These are phyloP conservation scores for Strigomonas culicis DNA, from an alignment of 208 protist species.

Conservation along the genomic window DNA sequence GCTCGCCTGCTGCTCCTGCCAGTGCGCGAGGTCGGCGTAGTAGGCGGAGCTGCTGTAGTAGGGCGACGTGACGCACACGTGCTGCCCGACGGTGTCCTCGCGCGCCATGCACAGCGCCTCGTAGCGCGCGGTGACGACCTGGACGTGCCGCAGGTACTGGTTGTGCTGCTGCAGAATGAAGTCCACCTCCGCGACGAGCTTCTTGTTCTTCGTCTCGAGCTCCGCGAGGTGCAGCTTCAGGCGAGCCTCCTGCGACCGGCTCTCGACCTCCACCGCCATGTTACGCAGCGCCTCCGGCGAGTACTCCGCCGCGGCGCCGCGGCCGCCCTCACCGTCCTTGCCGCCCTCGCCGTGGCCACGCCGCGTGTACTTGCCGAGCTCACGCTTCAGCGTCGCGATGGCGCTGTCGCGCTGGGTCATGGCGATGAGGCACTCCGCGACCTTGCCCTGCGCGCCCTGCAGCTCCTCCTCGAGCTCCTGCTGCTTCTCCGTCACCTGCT, in stretches of 20 bases:
- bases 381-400: conserved; percentile 61
- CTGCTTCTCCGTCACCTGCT: conserved; percentile 38
- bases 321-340: neutral
- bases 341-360: neutral
- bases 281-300: conserved; percentile 37
- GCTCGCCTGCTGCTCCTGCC: conserved; percentile 5
- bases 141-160: conserved; percentile 67
- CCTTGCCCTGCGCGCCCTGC: conserved; percentile 53
- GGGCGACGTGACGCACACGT: conserved; percentile 47
- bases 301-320: neutral
- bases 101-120: conserved; percentile 40
- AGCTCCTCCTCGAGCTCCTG: conserved; percentile 74
- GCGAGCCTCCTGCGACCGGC: conserved; percentile 58
- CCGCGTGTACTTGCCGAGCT: conserved; percentile 41
- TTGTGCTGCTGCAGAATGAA: conserved; percentile 73
- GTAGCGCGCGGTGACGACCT: conserved; percentile 32
- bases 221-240: conserved; percentile 68
- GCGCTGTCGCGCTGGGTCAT: conserved; percentile 76
- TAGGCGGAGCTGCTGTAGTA: conserved; percentile 27
- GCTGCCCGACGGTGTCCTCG: conserved; percentile 52
- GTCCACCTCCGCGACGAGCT: conserved; percentile 47
- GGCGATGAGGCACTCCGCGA: conserved; percentile 66
- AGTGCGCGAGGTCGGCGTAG: neutral
- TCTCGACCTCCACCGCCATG: conserved; percentile 74
- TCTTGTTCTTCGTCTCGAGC: conserved; percentile 42